Conservation (phyloP, 2,329 filamentous ascomycete species). For the Dryadomyces quercus-mongolicae region DNA sequence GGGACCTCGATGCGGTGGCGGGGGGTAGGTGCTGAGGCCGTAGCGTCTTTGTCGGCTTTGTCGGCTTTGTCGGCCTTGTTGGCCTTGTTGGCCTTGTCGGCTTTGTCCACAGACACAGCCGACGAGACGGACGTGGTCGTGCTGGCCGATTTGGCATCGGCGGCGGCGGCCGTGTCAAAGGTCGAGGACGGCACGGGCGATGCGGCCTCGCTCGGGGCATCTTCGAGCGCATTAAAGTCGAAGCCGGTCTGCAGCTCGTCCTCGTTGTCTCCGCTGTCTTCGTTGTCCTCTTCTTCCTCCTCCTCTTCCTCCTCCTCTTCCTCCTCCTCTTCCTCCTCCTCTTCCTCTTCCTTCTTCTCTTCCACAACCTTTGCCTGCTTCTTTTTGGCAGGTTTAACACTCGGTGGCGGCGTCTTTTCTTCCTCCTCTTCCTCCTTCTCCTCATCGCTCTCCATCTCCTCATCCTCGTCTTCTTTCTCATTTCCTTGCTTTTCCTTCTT, state of each 20-base stretch:
- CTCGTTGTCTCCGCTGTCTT: conserved; percentile 39
- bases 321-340: conserved; percentile 36
- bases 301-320: conserved; percentile 19
- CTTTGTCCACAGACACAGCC: conserved; percentile 44
- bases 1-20: conserved; percentile 53
- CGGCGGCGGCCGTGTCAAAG: conserved; percentile 39
- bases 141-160: conserved; percentile 29
- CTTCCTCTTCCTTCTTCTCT: conserved; percentile 25
- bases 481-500: conserved; percentile 26
- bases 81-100: too few relatives aligned
- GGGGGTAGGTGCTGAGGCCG: conserved; percentile 22
- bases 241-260: conserved; percentile 34
- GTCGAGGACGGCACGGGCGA: conserved; percentile 40
- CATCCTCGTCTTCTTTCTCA: conserved; percentile 30
- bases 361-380: conserved; percentile 11
- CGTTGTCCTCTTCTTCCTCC: conserved; percentile 22
- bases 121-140: conserved; percentile 51
- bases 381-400: conserved; percentile 1
- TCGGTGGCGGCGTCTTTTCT: neutral
- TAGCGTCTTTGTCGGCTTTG: conserved; percentile 25
- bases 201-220: conserved; percentile 18
- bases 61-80: conserved; percentile 32
- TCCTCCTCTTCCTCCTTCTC: conserved; percentile 13
- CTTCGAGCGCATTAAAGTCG: conserved; percentile 34
- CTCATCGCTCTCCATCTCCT: conserved; percentile 16